phyloP scores from a whole-genome alignment of 73 alveolate genomes.

The Tetrahymena borealis region DNA sequence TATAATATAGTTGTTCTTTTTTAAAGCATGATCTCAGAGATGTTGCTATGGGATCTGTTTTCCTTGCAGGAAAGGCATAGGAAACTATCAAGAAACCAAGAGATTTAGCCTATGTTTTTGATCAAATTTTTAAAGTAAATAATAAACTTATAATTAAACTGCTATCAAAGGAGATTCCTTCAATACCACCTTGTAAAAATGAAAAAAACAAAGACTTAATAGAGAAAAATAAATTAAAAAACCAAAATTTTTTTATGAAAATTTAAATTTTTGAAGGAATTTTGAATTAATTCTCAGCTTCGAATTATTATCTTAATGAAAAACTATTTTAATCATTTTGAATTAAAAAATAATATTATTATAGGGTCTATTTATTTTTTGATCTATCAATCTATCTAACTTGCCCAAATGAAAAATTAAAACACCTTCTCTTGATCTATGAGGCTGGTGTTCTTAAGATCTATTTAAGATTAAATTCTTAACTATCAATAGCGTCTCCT shows the following conservation, averaged over 20 bases:
- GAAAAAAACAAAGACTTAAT: no score
- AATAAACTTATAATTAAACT: neutral
- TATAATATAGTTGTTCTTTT: neutral
- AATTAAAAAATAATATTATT: neutral
- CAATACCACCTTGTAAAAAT: no score
- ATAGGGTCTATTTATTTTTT: neutral
- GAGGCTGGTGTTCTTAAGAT: neutral
- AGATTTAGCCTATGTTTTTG: neutral
- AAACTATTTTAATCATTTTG: neutral
- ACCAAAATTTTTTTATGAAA: neutral
- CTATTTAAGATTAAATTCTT: neutral
- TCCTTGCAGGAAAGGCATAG: neutral
- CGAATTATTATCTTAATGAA: neutral
- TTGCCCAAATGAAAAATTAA: neutral
- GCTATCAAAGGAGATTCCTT: conserved; percentile 4
- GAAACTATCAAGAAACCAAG: neutral
- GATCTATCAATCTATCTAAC: neutral
- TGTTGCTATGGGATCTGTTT: neutral
- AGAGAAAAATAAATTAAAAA: no score
- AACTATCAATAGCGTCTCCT: no score
- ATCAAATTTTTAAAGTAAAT: neutral
- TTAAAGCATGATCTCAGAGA: neutral
- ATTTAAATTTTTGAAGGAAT: neutral
- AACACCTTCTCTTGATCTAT: neutral
- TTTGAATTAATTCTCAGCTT: neutral